Percentiles rank a stretch among this genome's conserved stretches.
Conservation (phyloP, 129 eudicot species). For the Ambrosia trifida region DNA sequence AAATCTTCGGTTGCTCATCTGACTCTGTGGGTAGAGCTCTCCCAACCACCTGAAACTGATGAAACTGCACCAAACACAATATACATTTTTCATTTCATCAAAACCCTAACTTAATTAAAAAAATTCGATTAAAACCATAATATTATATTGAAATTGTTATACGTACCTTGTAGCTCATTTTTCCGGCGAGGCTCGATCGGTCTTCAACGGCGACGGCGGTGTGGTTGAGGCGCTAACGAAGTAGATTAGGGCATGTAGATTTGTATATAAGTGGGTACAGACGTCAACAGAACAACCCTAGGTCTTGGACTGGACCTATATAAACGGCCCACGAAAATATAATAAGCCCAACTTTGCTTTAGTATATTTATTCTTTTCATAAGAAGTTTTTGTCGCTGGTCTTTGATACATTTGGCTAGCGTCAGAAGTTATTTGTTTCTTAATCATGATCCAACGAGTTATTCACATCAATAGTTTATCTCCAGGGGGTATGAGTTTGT, state of each 20-base stretch:
- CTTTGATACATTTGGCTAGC: too few species aligned
- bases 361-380: too few species aligned
- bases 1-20: slow-evolving; percentile 92
- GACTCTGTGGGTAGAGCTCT: slow-evolving; percentile 82
- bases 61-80: slow-evolving; percentile 53
- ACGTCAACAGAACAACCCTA: slow-evolving; percentile 41
- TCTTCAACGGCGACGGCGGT: slow-evolving; percentile 23
- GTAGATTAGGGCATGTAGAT: slow-evolving; percentile 22
- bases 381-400: too few species aligned
- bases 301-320: slow-evolving; percentile 15
- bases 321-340: background rate
- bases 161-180: slow-evolving; percentile 30
- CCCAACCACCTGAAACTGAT: slow-evolving; percentile 96
- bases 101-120: background rate
- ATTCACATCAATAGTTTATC: too few species aligned
- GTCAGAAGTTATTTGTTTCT: too few species aligned
- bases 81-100: background rate
- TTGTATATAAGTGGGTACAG: slow-evolving; percentile 26
- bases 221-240: slow-evolving; percentile 21
- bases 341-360: background rate
- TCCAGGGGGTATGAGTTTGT: too few species aligned
- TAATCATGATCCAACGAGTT: too few species aligned
- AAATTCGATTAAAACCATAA: background rate
- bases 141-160: too few species aligned
- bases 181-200: slow-evolving; percentile 10